Evolutionary conservation across 768 basidiomycete genomes (phyloP).

Genomic region (Xerocomus potaroensis): DNA sequence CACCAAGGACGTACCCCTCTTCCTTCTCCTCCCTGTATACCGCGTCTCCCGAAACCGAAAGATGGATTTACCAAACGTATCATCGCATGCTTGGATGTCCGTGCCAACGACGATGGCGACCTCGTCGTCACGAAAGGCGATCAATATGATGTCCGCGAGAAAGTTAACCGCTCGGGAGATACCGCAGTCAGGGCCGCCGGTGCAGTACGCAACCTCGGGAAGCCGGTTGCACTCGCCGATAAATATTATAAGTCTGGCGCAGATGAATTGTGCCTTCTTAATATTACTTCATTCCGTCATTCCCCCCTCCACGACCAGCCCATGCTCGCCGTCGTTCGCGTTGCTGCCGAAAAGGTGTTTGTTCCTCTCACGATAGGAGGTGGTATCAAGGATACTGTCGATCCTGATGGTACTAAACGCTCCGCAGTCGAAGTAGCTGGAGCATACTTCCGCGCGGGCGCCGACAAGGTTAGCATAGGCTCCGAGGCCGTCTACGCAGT

Average conservation of each 20-base stretch:
- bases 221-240: slow-evolving; percentile 87
- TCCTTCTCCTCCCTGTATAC: slow-evolving; percentile 29
- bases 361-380: slow-evolving; percentile 99
- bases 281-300: slow-evolving; percentile 98
- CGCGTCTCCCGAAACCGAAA: slow-evolving; percentile 37
- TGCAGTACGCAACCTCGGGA: slow-evolving; percentile 93
- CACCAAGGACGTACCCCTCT: slow-evolving; percentile 36
- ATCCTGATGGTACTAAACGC: slow-evolving; percentile 88
- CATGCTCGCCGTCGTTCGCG: slow-evolving; percentile 93
- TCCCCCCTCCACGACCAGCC: slow-evolving; percentile 96
- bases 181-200: slow-evolving; percentile 50
- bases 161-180: slow-evolving; percentile 31
- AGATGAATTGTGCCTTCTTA: slow-evolving; percentile 95
- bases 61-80: slow-evolving; percentile 89
- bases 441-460: slow-evolving; percentile 94
- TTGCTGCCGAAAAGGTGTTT: slow-evolving; percentile 84
- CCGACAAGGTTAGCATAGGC: slow-evolving; percentile 98
- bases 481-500: slow-evolving; percentile 94
- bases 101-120: slow-evolving; percentile 93
- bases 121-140: slow-evolving; percentile 99
- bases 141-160: slow-evolving; percentile 97
- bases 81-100: slow-evolving; percentile 96
- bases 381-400: slow-evolving; percentile 93
- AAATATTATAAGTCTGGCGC: slow-evolving; percentile 86
- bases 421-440: slow-evolving; percentile 92